phyloP scores from a whole-genome alignment of 129 eudicot species.

The Solidago caesia region DNA sequence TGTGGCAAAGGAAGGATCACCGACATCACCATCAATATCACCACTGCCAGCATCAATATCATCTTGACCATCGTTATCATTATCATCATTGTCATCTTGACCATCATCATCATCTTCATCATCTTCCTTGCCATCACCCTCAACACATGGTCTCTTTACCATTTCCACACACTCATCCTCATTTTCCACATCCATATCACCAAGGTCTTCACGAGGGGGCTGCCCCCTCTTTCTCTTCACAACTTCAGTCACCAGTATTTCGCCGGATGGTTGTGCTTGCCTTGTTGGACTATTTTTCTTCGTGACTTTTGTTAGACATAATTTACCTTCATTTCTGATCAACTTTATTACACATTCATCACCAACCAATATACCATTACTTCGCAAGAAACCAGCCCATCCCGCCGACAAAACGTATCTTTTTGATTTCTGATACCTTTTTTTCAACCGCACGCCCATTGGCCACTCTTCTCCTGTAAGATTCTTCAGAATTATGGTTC shows the following conservation, averaged over 20 bases:
- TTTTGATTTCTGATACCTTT: not conserved
- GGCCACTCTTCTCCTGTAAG: constrained; percentile 18
- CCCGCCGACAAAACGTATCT: constrained; percentile 8
- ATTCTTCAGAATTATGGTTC: constrained; percentile 19
- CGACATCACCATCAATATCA: not conserved
- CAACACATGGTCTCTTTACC: no score
- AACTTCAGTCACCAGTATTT: not conserved
- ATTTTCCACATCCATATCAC: no score
- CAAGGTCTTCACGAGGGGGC: not conserved
- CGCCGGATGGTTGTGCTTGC: not conserved
- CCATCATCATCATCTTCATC: no score
- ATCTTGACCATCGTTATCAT: not conserved
- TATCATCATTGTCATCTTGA: not conserved
- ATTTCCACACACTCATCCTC: no score
- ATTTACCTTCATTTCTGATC: constrained; percentile 21
- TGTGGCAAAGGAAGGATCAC: not conserved
- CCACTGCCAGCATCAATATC: not conserved
- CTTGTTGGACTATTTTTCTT: not conserved
- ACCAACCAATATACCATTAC: constrained; percentile 8
- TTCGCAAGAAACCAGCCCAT: constrained; percentile 2
- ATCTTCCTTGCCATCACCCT: no score
- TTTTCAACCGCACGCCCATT: not conserved
- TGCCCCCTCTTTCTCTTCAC: not conserved
- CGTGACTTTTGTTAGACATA: constrained; percentile 19
- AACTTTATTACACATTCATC: constrained; percentile 25